Evolutionary conservation across 352 stramenopile species (phyloP).

Genomic region (Globisporangium spinosum): DNA sequence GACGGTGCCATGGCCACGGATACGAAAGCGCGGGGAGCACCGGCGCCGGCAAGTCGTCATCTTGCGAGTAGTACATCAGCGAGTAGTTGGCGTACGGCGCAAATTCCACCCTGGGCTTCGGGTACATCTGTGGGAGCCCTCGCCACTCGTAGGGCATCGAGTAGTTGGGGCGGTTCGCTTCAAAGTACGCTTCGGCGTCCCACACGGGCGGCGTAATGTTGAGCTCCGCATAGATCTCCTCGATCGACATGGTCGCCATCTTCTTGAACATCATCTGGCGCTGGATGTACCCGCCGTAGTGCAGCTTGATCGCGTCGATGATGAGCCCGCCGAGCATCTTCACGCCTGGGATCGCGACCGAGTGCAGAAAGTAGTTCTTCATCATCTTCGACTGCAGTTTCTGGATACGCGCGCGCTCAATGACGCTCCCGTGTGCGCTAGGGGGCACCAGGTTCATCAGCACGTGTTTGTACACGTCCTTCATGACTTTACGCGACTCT

Average conservation of each 20-base stretch:
- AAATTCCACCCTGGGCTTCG: conserved; percentile 21
- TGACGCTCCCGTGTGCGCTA: conserved; percentile 34
- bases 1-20: conserved; percentile 41
- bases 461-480: conserved; percentile 26
- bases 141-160: conserved; percentile 28
- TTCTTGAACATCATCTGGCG: conserved; percentile 26
- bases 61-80: conserved; percentile 37
- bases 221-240: conserved; percentile 33
- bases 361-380: conserved; percentile 35
- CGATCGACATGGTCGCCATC: conserved; percentile 36
- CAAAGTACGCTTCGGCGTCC: conserved; percentile 16
- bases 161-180: conserved; percentile 26
- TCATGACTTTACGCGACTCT: conserved; percentile 28
- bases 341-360: conserved; percentile 33
- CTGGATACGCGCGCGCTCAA: conserved; percentile 27
- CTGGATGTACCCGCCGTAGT: conserved; percentile 43
- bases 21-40: conserved; percentile 42
- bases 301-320: conserved; percentile 29
- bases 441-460: conserved; percentile 56
- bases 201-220: conserved; percentile 30
- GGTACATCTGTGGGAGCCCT: conserved; percentile 22
- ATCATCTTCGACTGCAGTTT: conserved; percentile 11
- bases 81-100: conserved; percentile 45
- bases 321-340: conserved; percentile 29
- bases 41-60: conserved; percentile 29